These are phyloP conservation scores for Fistulinella cinereoalba DNA, from an alignment of 1,284 basidiomycete genomes.

Conservation along the genomic window DNA sequence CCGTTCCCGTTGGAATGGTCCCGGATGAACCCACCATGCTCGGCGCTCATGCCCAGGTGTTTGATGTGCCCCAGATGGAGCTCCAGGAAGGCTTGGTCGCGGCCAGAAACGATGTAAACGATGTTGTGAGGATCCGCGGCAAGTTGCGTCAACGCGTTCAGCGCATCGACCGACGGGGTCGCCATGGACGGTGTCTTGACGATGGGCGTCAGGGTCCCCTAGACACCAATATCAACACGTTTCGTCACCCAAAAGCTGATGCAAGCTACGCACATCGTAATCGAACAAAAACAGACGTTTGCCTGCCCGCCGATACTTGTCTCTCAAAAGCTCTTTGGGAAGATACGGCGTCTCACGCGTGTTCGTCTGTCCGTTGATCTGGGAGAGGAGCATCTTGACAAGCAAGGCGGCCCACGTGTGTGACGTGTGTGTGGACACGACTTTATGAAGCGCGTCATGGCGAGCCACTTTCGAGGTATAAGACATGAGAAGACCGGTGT, in stretches of 20 bases:
- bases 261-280: conserved; percentile 72
- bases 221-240: conserved; percentile 1
- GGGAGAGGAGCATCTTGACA: conserved; percentile 84
- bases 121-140: conserved; percentile 82
- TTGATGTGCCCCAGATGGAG: conserved; percentile 87
- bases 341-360: conserved; percentile 88
- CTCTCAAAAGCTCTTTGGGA: conserved; percentile 60
- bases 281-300: conserved; percentile 95
- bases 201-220: conserved; percentile 96
- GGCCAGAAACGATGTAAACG: conserved; percentile 96
- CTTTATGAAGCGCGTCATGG: conserved; percentile 78
- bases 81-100: conserved; percentile 91
- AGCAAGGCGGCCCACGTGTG: conserved; percentile 95
- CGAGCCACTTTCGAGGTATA: conserved; percentile 72
- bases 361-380: conserved; percentile 78
- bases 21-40: conserved; percentile 93
- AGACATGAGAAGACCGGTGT: conserved; percentile 83
- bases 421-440: conserved; percentile 91
- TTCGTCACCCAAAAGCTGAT: background rate
- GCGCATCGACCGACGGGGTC: conserved; percentile 73
- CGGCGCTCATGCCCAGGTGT: conserved; percentile 88
- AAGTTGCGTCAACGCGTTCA: conserved; percentile 73
- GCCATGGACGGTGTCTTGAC: conserved; percentile 93
- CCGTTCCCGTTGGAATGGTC: conserved; percentile 45
- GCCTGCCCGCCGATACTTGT: conserved; percentile 67